A percentile compares a stretch with the other conserved stretches of the same genome.
phyloP scores from a whole-genome alignment of 768 basidiomycete genomes.

The Kwoniella pini region DNA sequence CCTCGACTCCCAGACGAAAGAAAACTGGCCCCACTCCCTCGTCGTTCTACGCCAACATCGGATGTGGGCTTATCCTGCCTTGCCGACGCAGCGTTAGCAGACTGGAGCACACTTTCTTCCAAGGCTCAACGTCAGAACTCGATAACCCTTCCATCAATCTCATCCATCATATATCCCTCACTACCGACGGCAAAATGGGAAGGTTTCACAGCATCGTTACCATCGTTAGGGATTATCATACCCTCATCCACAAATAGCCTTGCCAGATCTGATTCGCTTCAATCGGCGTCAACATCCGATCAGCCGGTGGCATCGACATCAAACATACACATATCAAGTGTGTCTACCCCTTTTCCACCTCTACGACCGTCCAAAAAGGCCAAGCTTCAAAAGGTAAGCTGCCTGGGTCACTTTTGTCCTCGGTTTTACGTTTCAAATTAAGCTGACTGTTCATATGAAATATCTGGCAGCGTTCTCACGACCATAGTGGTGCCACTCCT shows the following conservation, averaged over 20 bases:
- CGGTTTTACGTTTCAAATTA: no score
- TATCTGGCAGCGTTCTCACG: neutral
- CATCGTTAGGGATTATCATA: neutral
- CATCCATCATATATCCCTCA: slow-evolving; percentile 1
- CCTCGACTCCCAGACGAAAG: neutral
- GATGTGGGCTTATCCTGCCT: neutral
- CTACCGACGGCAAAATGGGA: neutral
- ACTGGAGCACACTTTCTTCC: neutral
- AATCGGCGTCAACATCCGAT: slow-evolving; percentile 1
- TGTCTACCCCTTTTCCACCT: neutral
- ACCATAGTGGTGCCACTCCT: neutral
- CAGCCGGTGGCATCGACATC: neutral
- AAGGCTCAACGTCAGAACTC: neutral
- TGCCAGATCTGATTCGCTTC: neutral
- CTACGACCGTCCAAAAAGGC: slow-evolving; percentile 1
- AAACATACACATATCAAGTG: neutral
- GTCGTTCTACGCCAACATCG: neutral
- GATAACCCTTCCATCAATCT: slow-evolving; percentile 7
- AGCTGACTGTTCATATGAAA: neutral
- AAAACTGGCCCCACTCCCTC: neutral
- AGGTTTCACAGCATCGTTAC: neutral
- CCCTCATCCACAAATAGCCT: neutral
- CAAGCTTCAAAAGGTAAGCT: neutral
- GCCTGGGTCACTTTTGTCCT: no score
- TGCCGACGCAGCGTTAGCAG: slow-evolving; percentile 12